Base-by-base conservation (phyloP, 106 monocot species). In the Narthecium ossifragum region DNA sequence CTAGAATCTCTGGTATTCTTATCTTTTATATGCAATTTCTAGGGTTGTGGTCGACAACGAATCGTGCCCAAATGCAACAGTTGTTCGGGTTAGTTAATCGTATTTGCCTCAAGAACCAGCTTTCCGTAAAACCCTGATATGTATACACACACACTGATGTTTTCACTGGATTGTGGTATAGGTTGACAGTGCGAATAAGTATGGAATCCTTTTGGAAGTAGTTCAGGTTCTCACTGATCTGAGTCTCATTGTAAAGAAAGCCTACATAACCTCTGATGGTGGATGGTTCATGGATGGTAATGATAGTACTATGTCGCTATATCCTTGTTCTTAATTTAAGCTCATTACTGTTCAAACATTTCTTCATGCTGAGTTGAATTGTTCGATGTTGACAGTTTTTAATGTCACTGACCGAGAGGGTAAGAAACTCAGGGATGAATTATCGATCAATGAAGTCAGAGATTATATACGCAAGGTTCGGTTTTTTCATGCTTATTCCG, bases 241-340 rank as follows among this genome's bases (percentile, higher is more conserved):
- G n/a, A 61, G 67, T 37, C 74, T 74, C 14, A 39, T 74, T 25
- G 43, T 74, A 7, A 74, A 29, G 23, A 74, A 67, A 52, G 74
- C 74, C 5, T 61, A 74, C 46, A 67, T 74, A 25, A 51, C 67
- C 8, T 74, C 59, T 15, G 74, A 74, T 61, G 74, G 74, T 1
- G 59, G 61, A 14, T 74, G 74, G 74, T 66, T 61, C 66, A 74
- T 74, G 74, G 74, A 74, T 54, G 74, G 74, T 74, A 34, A 58
- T 38, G 11, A 21, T 30, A 14, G 30, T 17, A n/a, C n/a, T n/a
- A n/a, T n/a, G n/a, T n/a, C n/a, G n/a, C n/a, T n/a, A n/a, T n/a
- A n/a, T n/a, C n/a, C n/a, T n/a, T n/a, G n/a, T n/a, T n/a, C n/a
- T n/a, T n/a, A n/a, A n/a, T n/a, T n/a, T n/a, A n/a, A n/a, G n/a